phyloP scores from a whole-genome alignment of 2,329 filamentous ascomycete species.

The Cryphonectria naterciae region DNA sequence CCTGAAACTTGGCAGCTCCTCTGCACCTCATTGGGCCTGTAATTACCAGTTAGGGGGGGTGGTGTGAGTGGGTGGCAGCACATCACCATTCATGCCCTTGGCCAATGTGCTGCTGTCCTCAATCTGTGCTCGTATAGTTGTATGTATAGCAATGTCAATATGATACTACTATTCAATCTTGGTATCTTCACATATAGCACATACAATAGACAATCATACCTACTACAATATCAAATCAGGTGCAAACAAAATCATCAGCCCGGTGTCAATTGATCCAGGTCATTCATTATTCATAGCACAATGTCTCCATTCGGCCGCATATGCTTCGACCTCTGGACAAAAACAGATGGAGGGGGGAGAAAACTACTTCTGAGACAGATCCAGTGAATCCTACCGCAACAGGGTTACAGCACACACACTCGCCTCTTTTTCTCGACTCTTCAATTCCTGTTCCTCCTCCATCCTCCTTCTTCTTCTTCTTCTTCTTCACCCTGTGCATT shows the following conservation, averaged over 20 bases:
- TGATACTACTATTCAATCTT: not conserved
- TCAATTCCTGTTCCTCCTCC: not conserved
- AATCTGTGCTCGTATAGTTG: too few relatives aligned
- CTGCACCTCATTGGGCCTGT: not conserved
- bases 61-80: too few relatives aligned
- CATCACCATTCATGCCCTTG: not conserved
- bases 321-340: not conserved
- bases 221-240: too few relatives aligned
- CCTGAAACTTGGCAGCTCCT: conserved; percentile 10
- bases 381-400: not conserved
- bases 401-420: not conserved
- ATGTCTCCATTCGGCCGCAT: not conserved
- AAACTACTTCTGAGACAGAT: not conserved
- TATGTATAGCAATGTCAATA: too few relatives aligned
- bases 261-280: too few relatives aligned
- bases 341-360: not conserved
- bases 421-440: not conserved
- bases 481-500: not conserved
- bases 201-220: too few relatives aligned
- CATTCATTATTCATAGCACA: not conserved
- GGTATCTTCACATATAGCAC: not conserved
- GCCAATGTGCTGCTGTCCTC: too few relatives aligned
- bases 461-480: not conserved
- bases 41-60: not conserved
- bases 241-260: not conserved